Percentiles rank a stretch among this genome's conserved stretches.
These are phyloP conservation scores for Colletotrichum limetticola DNA, from an alignment of 2,329 filamentous ascomycete genomes.

Conservation along the genomic window DNA sequence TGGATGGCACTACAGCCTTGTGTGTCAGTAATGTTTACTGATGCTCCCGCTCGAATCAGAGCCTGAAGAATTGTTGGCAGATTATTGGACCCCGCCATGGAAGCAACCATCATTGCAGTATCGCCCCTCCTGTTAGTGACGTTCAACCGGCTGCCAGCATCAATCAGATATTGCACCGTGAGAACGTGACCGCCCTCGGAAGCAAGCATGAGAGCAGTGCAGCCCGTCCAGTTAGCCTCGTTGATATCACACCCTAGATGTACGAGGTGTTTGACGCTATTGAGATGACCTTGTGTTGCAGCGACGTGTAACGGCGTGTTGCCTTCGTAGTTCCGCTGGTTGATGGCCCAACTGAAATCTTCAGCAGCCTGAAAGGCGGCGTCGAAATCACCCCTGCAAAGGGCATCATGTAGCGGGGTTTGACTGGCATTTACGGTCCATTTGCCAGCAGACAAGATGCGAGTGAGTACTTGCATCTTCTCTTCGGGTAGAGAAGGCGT, in stretches of 20 bases:
- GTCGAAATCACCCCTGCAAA: neutral
- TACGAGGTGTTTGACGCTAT: neutral
- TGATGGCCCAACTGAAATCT: neutral
- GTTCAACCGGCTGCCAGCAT: neutral
- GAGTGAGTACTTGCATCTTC: neutral
- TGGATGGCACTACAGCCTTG: neutral
- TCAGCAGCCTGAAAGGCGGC: neutral
- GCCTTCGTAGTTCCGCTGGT: neutral
- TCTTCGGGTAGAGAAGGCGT: rapidly evolving
- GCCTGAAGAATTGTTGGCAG: too few species aligned
- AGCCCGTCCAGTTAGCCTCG: rapidly evolving
- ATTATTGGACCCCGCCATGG: rapidly evolving
- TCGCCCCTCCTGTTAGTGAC: rapidly evolving
- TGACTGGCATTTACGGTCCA: neutral
- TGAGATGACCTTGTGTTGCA: neutral
- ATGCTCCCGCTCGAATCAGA: neutral
- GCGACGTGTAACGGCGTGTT: neutral
- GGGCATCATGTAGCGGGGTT: neutral
- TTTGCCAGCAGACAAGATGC: neutral
- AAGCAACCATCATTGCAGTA: neutral
- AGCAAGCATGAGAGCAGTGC: neutral
- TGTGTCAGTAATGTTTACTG: neutral
- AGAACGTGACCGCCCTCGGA: rapidly evolving
- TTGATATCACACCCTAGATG: neutral
- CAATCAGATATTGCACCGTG: neutral